Evolutionary conservation across 2,329 filamentous ascomycete species (phyloP), one percentile per base, ranked within the genome.

Genomic region (Calonectria multiphialidica): DNA sequence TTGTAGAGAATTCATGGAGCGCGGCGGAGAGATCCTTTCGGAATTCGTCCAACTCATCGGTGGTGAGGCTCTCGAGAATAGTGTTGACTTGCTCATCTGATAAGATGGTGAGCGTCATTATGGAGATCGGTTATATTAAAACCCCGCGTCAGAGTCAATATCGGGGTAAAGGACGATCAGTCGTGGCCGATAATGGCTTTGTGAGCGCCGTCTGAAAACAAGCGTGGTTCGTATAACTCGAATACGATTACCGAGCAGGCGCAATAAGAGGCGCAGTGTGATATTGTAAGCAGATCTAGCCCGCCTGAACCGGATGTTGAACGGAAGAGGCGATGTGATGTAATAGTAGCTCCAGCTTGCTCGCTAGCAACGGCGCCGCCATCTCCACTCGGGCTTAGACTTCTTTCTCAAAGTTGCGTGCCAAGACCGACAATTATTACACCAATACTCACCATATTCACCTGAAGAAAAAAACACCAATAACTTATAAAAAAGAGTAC

Each of bases 1-100:
- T 88, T 2, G 88, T 91, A 5, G 91, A 92, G 81, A 92, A 92
- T 68, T 92, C 88, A 77, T 92, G 88, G 12, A 93, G 87, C 2
- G 90, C 87, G 66, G 83, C 82, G 66, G 85, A 85, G 49, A 93
- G 82, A 0, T 83, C 83, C 23, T 81, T 76, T n/a, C 87, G 85
- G 72, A 93, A 88, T 23, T 80, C 82, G 23, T 89, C 86, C 45
- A 90, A 85, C 78, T 93, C 89, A 2, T 88, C 86, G 3, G 80
- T 74, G 0, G 82, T 89, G 15, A 93, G 84, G 70, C 82, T 85
- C 76, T 91, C 88, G 45, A 93, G 84, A 40, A 93, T 81, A 12
- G 80, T 75, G 75, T 85, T 86, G 78, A 92, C 88, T 81, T 92
- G 85, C 44, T 87, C 83, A 77, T 93, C 89, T 8, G 87, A 89